A percentile compares a stretch with the other conserved stretches of the same genome.
These are phyloP conservation scores for Bolboschoenoplectus hybrid DNA, from an alignment of 202 grass and related monocot species.

Conservation along the genomic window DNA sequence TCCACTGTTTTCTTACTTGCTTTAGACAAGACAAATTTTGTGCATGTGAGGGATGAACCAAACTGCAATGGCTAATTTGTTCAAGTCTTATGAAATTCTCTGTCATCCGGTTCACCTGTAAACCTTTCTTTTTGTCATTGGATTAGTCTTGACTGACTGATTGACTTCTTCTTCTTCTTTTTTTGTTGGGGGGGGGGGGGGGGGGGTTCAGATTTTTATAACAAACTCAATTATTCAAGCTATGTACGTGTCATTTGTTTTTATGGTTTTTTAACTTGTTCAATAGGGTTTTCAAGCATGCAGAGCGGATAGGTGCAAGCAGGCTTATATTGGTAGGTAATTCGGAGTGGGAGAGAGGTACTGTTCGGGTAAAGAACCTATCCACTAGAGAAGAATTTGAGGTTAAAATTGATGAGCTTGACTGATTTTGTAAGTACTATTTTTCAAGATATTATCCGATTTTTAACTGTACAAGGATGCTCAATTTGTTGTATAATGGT, in stretches of 20 bases:
- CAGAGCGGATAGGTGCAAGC: slow-evolving; percentile 76
- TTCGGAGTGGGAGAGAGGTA: slow-evolving; percentile 79
- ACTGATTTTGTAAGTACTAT: slow-evolving; percentile 40
- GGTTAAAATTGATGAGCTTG: slow-evolving; percentile 63
- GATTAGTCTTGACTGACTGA: neutral
- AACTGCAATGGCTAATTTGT: neutral
- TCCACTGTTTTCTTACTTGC: neutral
- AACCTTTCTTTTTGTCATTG: neutral
- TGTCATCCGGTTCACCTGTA: neutral
- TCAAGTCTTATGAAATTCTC: neutral
- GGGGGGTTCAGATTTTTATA: neutral
- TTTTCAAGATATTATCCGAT: neutral
- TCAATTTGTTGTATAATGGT: slow-evolving; percentile 8
- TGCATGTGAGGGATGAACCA: neutral
- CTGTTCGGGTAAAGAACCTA: slow-evolving; percentile 81
- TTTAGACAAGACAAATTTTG: neutral
- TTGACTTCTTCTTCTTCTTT: neutral
- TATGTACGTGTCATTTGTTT: neutral
- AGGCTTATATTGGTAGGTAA: slow-evolving; percentile 91
- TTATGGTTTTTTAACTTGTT: neutral
- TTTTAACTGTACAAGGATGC: neutral
- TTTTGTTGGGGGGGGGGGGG: neutral
- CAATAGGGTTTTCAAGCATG: slow-evolving; percentile 94
- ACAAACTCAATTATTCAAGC: neutral
- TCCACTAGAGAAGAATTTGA: slow-evolving; percentile 94